Evolutionary conservation across 495 filamentous ascomycete genomes (phyloP), one percentile per base, ranked within the genome.

Genomic region (Podospora tetraspora): DNA sequence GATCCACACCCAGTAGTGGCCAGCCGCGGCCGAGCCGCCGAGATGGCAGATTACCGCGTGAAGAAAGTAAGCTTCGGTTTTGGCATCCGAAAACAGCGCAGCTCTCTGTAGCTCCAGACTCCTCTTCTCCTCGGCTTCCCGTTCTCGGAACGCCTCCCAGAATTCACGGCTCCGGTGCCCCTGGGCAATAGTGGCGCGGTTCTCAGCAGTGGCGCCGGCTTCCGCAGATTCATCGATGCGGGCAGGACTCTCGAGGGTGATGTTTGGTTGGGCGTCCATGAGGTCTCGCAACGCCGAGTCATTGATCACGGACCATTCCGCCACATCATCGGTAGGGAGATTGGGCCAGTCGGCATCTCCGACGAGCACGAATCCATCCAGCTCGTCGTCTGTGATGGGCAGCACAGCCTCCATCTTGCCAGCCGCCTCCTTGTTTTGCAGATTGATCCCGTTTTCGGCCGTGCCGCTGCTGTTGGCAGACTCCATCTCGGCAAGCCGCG

Each of bases 1-100:
- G 72, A 99, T 96, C 84, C 93, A 97, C 67, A 97, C 93, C 87
- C 92, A 99, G 81, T 97, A 99, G 77, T 99, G 95, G 1, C 95
- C 95, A 62, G 90, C 91, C 2, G 74, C 70, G 8, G 78, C 70
- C 16, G 73, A 80, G 22, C 77, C 71, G 59, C 90, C 96, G 5
- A 89, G 86, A 74, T 99, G 96, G 62, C 97, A 92, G 76, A 98
- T 94, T 23, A 97, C 90, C 0, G 95, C 91, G 66, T 96, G 92
- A 13, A 99, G 86, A n/a, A 85, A 87, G 76, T 97, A 99, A 3
- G 87, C 83, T 24, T 91, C 76, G 24, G 87, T 75, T 32, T 80
- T 82, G 70, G 85, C 78, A 65, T 84, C 83, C 3, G 76, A 79
- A 71, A 94, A 96, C 69, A 92, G 85, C 34, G 72, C 80, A n/a